Conservation (phyloP, 148 eudicot genomes). For the Chenopodium album region DNA sequence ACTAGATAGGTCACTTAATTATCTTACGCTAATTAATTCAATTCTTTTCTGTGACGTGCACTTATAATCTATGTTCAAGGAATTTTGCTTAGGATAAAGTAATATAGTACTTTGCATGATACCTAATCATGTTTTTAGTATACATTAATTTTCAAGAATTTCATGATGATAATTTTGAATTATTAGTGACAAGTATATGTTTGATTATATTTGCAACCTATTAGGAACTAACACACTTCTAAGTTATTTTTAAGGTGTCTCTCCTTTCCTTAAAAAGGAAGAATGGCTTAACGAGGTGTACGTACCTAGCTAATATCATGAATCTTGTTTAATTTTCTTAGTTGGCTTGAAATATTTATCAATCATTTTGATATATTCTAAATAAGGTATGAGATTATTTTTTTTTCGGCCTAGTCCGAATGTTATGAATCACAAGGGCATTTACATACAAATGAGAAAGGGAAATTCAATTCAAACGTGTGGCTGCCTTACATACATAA, state of each 20-base stretch:
- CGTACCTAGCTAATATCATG: background rate
- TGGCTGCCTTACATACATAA: no score
- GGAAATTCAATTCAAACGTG: no score
- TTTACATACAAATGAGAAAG: no score
- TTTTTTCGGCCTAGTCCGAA: no score
- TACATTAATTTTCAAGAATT: background rate
- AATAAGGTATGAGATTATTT: no score
- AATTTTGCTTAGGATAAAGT: background rate
- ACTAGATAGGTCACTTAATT: background rate
- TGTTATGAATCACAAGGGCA: no score
- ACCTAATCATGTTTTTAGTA: background rate
- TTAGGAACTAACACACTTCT: background rate
- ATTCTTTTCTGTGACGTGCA: background rate
- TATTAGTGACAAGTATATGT: background rate
- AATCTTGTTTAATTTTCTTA: background rate
- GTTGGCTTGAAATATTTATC: background rate
- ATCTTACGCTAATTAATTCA: background rate
- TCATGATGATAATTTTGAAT: background rate
- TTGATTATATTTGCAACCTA: background rate
- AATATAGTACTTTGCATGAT: background rate
- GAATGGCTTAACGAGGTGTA: no score
- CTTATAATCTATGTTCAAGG: background rate
- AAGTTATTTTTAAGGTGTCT: background rate
- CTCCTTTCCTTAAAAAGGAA: background rate
- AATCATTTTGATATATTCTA: no score